Conservation (phyloP, 169 alveolate genomes). For the Theileria luwenshuni region DNA sequence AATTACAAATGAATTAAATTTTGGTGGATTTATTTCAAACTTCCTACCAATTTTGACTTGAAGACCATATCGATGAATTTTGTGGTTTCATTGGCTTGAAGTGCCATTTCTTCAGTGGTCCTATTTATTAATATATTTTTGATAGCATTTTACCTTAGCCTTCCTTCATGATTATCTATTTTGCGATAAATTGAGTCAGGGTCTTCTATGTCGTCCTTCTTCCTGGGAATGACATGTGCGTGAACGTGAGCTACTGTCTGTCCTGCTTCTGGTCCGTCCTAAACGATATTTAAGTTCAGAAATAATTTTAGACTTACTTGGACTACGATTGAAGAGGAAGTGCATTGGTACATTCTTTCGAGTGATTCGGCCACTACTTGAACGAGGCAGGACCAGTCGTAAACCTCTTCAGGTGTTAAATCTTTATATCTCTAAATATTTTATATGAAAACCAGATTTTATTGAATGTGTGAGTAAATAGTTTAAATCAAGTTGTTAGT, state of each 20-base stretch:
- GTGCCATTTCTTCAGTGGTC: constrained; percentile 77
- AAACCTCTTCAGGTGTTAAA: constrained; percentile 52
- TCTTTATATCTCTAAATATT: constrained; percentile 51
- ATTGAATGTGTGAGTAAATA: background rate
- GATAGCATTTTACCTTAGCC: constrained; percentile 40
- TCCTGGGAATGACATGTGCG: constrained; percentile 86
- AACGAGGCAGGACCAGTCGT: constrained; percentile 47
- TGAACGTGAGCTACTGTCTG: constrained; percentile 90
- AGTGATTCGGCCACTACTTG: constrained; percentile 62
- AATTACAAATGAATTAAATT: no score
- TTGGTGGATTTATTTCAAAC: constrained; percentile 25
- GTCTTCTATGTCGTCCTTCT: constrained; percentile 59
- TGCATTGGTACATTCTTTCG: constrained; percentile 43
- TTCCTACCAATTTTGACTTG: constrained; percentile 28
- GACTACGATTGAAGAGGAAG: constrained; percentile 49
- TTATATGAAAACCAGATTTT: background rate
- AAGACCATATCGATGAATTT: constrained; percentile 39
- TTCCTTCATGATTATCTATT: constrained; percentile 68
- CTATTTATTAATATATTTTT: constrained; percentile 57
- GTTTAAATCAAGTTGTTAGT: background rate
- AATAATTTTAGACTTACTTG: constrained; percentile 34
- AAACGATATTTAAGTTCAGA: constrained; percentile 28
- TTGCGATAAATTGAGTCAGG: constrained; percentile 80
- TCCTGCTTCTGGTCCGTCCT: constrained; percentile 90
- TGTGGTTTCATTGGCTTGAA: constrained; percentile 65